Base-by-base conservation (phyloP, 2,329 filamentous ascomycete genomes). In the Pseudocercospora fijiensis region DNA sequence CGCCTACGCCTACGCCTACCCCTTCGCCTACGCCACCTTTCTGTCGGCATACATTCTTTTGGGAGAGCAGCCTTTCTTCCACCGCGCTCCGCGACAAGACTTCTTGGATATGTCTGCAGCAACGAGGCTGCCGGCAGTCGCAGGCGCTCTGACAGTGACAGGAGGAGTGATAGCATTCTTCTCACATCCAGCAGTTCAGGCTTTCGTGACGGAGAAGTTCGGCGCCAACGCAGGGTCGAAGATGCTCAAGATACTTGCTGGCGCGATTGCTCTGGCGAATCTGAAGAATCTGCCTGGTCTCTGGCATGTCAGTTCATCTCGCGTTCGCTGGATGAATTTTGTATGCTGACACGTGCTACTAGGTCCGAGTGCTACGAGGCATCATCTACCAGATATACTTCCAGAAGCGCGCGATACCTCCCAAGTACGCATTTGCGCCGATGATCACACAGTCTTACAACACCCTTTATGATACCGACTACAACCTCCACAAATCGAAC, bases 401-500 rank as follows among this genome's bases (percentile, higher is more conserved):
- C 60, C 71, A 73, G 33, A 59, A 55, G 33, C 76, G 79, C 59
- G 77, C 77, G 0, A 78, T 76, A 1, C 72, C 74, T 0, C 76
- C 87, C 1, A 82, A 86, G 65, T 85, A 88, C 45, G 85, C 95
- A 68, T 95, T 94, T 80, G 85, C 87, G 56, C 88, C 90, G 55
- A 79, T 90, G 45, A 86, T 90, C 63, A 86, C 88, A 16, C 80
- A 82, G 43, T 86, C 88, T 6, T 86, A 87, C 73, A 85, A 89
- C 13, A 85, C 90, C 0, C 78, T 90, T 60, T 83, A 90, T 70
- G 92, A 96, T 78, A 91, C 88, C 72, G 93, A 96, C 79, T 92
- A 92, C 80, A 94, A 95, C 79, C 74, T 92, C 49, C 90, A 94
- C 83, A 92, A 93, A 76, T 88, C 88, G 66, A 91, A 92, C 80